These are phyloP conservation scores for Ceratocystis ficicola DNA, from an alignment of 2,329 filamentous ascomycete genomes.

Conservation along the genomic window DNA sequence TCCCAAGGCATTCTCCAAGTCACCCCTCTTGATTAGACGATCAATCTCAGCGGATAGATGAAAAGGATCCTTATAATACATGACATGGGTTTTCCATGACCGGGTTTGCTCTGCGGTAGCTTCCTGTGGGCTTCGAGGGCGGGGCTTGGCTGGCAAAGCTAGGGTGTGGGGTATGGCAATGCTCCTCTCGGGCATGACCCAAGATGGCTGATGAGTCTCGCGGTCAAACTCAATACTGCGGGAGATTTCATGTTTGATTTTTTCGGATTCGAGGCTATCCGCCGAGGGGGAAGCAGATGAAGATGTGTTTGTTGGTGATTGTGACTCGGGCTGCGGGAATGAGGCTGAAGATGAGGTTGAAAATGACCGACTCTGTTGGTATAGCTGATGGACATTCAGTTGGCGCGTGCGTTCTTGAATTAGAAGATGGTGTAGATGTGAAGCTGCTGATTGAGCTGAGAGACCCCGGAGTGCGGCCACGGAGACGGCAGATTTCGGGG, in stretches of 20 bases:
- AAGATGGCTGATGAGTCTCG: constrained; percentile 20
- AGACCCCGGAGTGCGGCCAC: constrained; percentile 1
- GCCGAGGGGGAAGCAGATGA: background rate
- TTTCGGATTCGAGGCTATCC: constrained; percentile 9
- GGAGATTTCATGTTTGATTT: constrained; percentile 19
- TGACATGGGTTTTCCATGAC: background rate
- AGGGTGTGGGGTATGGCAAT: background rate
- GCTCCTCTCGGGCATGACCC: constrained; percentile 19
- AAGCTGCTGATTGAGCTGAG: background rate
- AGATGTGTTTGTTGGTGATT: background rate
- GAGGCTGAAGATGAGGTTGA: background rate
- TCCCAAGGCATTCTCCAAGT: constrained; percentile 54
- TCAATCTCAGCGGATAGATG: constrained; percentile 59
- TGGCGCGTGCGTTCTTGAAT: constrained; percentile 17
- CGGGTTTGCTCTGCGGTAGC: constrained; percentile 17
- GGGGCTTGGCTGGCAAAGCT: constrained; percentile 13
- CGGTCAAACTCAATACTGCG: constrained; percentile 20
- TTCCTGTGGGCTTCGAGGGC: constrained; percentile 1
- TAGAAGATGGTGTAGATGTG: constrained; percentile 12
- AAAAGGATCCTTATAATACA: constrained; percentile 54
- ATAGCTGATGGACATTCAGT: background rate
- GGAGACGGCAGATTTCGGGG: background rate
- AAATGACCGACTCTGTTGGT: constrained; percentile 11
- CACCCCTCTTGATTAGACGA: constrained; percentile 44
- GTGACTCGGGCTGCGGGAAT: background rate